phyloP scores from a whole-genome alignment of 352 stramenopile genomes.

The Globisporangium radiosum region DNA sequence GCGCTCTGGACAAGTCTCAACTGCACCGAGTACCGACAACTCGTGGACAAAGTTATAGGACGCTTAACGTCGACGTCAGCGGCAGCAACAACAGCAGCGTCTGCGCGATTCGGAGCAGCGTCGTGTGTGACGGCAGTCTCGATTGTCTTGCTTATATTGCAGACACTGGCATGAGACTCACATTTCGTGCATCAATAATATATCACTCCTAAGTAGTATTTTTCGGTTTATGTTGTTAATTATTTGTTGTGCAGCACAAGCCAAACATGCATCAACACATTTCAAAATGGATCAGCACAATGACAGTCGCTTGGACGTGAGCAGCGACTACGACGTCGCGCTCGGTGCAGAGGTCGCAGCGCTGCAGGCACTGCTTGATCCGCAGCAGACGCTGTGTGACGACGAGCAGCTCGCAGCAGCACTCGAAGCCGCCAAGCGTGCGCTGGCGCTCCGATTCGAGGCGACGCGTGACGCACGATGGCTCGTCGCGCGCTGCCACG shows the following conservation, averaged over 20 bases:
- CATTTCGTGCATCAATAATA: too few relatives aligned
- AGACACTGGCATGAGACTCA: too few relatives aligned
- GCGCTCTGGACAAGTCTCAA: conserved; percentile 14
- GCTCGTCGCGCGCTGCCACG: conserved; percentile 9
- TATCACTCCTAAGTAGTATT: too few relatives aligned
- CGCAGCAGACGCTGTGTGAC: background rate
- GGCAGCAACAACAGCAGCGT: too few relatives aligned
- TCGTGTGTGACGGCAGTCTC: too few relatives aligned
- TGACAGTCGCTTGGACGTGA: background rate
- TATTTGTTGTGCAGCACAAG: too few relatives aligned
- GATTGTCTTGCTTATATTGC: too few relatives aligned
- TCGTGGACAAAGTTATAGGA: background rate
- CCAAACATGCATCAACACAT: too few relatives aligned
- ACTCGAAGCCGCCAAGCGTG: conserved; percentile 1
- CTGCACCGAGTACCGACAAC: conserved; percentile 15
- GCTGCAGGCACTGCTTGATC: background rate
- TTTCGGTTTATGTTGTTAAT: too few relatives aligned
- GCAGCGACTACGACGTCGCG: too few relatives aligned
- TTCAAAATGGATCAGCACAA: background rate
- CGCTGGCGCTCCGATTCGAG: conserved; percentile 3
- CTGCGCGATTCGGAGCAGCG: too few relatives aligned
- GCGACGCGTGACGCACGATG: conserved; percentile 6
- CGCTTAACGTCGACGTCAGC: background rate
- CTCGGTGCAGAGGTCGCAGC: background rate
- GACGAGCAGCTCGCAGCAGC: background rate